Conservation (phyloP, 2,329 filamentous ascomycete species). For the Calonectria pauciramosa region DNA sequence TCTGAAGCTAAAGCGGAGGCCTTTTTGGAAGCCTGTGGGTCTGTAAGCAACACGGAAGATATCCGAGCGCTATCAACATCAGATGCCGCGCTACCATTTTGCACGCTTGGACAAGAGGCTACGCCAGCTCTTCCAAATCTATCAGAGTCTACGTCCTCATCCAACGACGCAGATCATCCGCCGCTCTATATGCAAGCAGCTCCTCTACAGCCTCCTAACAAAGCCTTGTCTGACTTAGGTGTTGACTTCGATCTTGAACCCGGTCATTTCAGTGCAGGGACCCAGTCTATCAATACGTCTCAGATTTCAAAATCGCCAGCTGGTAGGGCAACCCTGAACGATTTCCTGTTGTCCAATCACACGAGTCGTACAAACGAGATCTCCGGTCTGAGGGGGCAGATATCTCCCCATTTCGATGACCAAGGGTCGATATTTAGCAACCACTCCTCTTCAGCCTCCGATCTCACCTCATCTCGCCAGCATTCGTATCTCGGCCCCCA, state of each 20-base stretch:
- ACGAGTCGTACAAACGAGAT: background rate
- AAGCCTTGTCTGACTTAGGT: background rate
- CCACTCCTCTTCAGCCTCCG: background rate
- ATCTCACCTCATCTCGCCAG: background rate
- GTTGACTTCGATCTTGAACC: background rate
- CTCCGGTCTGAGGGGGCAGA: background rate
- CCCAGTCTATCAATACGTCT: background rate
- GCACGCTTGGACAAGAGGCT: background rate
- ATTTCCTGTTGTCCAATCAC: background rate
- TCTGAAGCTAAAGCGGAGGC: background rate
- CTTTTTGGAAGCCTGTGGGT: background rate
- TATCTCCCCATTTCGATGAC: background rate
- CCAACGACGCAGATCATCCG: background rate
- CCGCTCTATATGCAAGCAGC: background rate
- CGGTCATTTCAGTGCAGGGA: background rate
- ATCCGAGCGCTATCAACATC: background rate
- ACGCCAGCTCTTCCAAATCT: background rate
- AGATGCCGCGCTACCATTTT: background rate
- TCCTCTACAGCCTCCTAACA: background rate
- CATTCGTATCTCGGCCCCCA: background rate
- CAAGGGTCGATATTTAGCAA: background rate
- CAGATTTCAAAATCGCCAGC: background rate
- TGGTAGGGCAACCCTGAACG: background rate
- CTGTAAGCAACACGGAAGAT: background rate
- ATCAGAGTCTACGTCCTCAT: background rate